Percentiles rank a stretch among this genome's conserved stretches.
Conservation (phyloP, 495 filamentous ascomycete species). For the Aspergillus funiculosus region DNA sequence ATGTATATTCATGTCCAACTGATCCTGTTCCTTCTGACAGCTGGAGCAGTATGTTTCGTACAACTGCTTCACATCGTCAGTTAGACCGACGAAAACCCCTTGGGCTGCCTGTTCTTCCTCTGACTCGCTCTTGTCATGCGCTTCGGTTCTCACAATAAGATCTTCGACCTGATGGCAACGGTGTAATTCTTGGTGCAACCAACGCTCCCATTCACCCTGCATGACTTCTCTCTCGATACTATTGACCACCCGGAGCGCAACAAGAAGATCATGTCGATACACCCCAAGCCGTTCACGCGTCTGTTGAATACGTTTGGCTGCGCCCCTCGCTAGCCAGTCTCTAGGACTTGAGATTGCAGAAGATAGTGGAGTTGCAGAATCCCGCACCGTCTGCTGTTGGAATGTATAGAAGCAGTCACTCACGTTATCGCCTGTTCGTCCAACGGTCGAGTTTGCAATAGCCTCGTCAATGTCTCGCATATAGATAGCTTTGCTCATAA, state of each 20-base stretch:
- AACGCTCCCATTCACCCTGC: slow-evolving; percentile 82
- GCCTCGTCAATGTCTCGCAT: slow-evolving; percentile 74
- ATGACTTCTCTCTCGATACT: slow-evolving; percentile 80
- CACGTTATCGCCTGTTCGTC: slow-evolving; percentile 28
- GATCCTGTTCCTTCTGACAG: slow-evolving; percentile 56
- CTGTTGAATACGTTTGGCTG: slow-evolving; percentile 61
- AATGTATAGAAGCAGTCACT: slow-evolving; percentile 44
- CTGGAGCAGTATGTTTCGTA: slow-evolving; percentile 69
- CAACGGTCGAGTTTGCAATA: slow-evolving; percentile 40
- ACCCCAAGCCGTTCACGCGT: slow-evolving; percentile 74
- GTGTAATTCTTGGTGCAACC: slow-evolving; percentile 66
- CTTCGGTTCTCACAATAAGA: slow-evolving; percentile 38
- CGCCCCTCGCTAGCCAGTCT: slow-evolving; percentile 48
- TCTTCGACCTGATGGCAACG: slow-evolving; percentile 60
- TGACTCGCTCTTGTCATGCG: slow-evolving; percentile 21
- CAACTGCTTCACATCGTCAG: slow-evolving; percentile 54
- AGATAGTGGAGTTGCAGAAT: slow-evolving; percentile 25
- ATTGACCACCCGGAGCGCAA: slow-evolving; percentile 86
- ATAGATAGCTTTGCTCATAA: slow-evolving; percentile 82
- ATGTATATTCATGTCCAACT: slow-evolving; percentile 17
- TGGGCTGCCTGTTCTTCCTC: slow-evolving; percentile 22
- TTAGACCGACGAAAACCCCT: slow-evolving; percentile 34
- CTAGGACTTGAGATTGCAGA: slow-evolving; percentile 31
- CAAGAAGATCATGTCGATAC: slow-evolving; percentile 87
- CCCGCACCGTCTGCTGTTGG: slow-evolving; percentile 35